phyloP scores from a whole-genome alignment of 208 protist species.

The Leishmania mexicana region DNA sequence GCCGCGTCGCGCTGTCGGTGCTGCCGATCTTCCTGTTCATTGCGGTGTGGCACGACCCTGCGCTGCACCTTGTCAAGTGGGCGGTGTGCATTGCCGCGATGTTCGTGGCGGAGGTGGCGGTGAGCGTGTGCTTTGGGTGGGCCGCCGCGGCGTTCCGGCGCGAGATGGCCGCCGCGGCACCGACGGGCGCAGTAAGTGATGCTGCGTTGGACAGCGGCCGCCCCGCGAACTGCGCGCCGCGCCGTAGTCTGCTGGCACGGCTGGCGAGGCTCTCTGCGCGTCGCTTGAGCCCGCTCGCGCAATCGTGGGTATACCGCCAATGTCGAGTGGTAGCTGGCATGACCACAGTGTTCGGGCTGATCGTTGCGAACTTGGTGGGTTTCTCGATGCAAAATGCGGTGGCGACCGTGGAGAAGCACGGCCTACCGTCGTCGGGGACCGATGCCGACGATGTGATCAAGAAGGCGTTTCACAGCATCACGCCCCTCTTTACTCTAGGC shows the following conservation, averaged over 20 bases:
- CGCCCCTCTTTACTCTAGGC: not conserved
- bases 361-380: constrained; percentile 62
- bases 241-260: constrained; percentile 1
- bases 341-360: constrained; percentile 40
- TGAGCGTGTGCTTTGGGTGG: constrained; percentile 31
- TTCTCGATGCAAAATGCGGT: constrained; percentile 20
- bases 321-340: constrained; percentile 37
- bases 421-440: not conserved
- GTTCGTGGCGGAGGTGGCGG: constrained; percentile 60
- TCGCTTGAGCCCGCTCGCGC: constrained; percentile 13
- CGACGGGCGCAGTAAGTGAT: not conserved
- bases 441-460: constrained; percentile 5
- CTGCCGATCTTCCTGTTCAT: constrained; percentile 94
- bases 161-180: constrained; percentile 22
- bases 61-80: constrained; percentile 75
- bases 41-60: constrained; percentile 93
- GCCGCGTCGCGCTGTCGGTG: constrained; percentile 55
- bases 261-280: constrained; percentile 21
- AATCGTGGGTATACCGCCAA: constrained; percentile 16
- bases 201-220: not conserved
- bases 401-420: not conserved
- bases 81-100: constrained; percentile 52
- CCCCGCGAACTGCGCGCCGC: not conserved
- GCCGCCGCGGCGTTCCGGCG: constrained; percentile 16
- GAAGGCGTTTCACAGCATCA: not conserved